Evolutionary conservation across 1,139 yeast genomes (phyloP), one percentile per base, ranked within the genome.

Genomic region (Yamadazyma siamensis): DNA sequence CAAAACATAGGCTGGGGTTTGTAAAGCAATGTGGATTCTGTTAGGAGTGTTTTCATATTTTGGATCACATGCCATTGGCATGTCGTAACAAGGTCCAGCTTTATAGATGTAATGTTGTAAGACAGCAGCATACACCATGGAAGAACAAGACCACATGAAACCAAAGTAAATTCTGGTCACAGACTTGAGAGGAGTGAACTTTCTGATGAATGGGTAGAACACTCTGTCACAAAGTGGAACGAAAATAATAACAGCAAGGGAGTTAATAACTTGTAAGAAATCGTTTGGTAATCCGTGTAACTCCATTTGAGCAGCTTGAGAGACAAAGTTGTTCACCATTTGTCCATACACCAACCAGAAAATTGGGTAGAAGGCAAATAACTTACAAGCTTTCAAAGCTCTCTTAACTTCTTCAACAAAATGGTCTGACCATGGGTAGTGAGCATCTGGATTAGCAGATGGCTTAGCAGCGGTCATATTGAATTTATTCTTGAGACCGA

Each of bases 121-220:
- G 25, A 84, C 79, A 11, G 94, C 91, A 33, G 95, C 94, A 51
- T 82, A 78, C 21, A 78, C 73, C 80, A 84, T 82, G 23, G 95
- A 73, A 25, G 71, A 49, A 5, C 88, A 58, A 32, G 81, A 88
- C 36, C 84, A 66, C 56, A 80, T 57, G 64, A 87, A 87, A 9
- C 96, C 96, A 42, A 68, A 65, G 50, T 73, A 68, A 44, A 88
- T 87, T 56, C 85, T 77, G 38, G 87, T 71, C 46, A 85, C 77
- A 25, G 95, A 78, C 43, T 67, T 77, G 52, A 80, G 75, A 10
- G 77, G 73, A 26, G 83, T 76, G 47, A 66, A 56, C 44, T 55
- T 65, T 55, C 81, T 65, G 46, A 79, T 60, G 48, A 59, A 57
- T 25, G 85, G 86, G 50, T 77, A 79, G 21, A 77, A 40, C 23